Base-by-base conservation (phyloP, 208 protist genomes). In the Acanthamoeba divionensis region DNA sequence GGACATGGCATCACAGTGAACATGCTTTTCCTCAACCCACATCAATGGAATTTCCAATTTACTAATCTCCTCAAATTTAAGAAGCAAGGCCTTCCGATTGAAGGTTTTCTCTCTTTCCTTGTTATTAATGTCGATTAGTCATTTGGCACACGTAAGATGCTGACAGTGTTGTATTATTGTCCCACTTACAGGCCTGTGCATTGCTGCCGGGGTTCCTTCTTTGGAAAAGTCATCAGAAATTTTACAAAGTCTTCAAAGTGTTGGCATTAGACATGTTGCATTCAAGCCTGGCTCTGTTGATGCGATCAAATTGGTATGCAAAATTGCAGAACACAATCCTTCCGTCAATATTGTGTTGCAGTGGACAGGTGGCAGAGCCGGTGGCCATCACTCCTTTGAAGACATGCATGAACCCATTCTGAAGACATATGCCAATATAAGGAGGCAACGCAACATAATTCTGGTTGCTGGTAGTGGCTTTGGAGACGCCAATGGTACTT, bases 341-440 rank as follows among this genome's bases (percentile, higher is more conserved):
- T n/a, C 92, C 41, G 65, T 93, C 41, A 36, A 92, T 13, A 82
- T 96, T 66, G 54, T 96, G 12, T 83, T 96, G 60, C 95, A 96
- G 85, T 96, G 94, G 95, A 96, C 95, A 15, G 93, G 94, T 71
- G 95, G 95, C 5, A 89, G 95, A 21, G 93, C 90, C 18, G 95
- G 95, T 18, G 95, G 95, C 13, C 95, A 96, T 77, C 95, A 96
- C 91, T 93, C 88, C 45, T 96, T 95, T 66, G 95, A 96, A 57
- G 95, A 96, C 91, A 91, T 93, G 48, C 93, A 96, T 90, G 47
- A 93, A 26, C 95, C 95, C 18, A 86, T 96, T 24, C 90, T 96
- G 50, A 24, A 94, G 65, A 96, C 95, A n/a, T 96, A 96, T 87
- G 50, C 63, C 10, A 47, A 50, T 50, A 96, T 96, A 55, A 66